Conservation (phyloP, 78 protist species). For the Monocercomonoides exilis region DNA sequence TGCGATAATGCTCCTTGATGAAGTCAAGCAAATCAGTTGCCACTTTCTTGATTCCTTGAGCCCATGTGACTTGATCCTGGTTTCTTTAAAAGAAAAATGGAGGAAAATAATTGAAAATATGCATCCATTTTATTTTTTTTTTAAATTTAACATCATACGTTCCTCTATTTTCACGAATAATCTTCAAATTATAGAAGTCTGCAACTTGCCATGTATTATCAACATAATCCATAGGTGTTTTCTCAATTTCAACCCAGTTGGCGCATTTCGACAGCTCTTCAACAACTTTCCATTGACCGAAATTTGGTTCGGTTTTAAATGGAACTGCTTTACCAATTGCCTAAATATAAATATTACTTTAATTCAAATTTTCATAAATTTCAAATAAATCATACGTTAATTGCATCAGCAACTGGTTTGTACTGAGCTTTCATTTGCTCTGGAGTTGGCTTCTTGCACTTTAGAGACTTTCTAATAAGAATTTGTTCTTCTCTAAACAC, state of each 20-base stretch:
- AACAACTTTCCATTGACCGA: not conserved
- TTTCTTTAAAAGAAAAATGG: too few relatives aligned
- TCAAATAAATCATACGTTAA: not conserved
- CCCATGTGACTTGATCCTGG: not conserved
- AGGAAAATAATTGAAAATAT: too few relatives aligned
- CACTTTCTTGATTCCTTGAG: not conserved
- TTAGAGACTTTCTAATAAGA: not conserved
- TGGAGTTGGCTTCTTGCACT: not conserved
- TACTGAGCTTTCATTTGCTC: not conserved
- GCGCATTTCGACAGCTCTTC: not conserved
- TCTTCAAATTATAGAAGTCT: not conserved
- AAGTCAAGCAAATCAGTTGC: not conserved
- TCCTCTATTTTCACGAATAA: not conserved
- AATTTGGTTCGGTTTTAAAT: not conserved
- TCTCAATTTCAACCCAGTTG: not conserved
- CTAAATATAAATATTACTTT: too few relatives aligned
- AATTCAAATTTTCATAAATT: not conserved
- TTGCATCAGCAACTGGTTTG: not conserved
- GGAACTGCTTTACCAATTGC: not conserved
- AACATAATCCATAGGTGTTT: not conserved
- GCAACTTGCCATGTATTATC: not conserved
- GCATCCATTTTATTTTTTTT: too few relatives aligned
- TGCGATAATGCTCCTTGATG: not conserved
- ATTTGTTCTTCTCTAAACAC: not conserved
- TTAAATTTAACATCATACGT: too few relatives aligned